These are phyloP conservation scores for Pseudocohnilembus persalinus DNA, from an alignment of 169 alveolate species.

Conservation along the genomic window DNA sequence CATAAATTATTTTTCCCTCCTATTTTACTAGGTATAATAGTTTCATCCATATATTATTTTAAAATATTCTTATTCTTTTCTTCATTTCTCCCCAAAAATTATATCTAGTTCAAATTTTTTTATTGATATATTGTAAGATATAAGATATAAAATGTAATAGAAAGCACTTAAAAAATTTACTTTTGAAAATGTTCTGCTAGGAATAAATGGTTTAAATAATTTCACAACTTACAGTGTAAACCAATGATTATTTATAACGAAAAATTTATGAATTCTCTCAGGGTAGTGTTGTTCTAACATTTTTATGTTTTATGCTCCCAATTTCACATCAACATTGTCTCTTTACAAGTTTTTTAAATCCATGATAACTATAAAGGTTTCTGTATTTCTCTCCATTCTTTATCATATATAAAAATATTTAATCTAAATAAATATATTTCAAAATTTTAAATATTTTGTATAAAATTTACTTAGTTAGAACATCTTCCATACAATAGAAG, in stretches of 20 bases:
- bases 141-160: no score
- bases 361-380: not conserved
- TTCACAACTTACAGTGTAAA: not conserved
- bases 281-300: not conserved
- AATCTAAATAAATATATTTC: no score
- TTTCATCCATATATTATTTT: no score
- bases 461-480: not conserved
- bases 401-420: no score
- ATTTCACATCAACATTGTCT: not conserved
- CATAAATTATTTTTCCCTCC: not conserved
- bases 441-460: no score
- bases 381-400: not conserved
- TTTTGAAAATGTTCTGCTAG: not conserved
- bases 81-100: not conserved
- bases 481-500: not conserved
- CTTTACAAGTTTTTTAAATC: not conserved
- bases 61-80: not conserved
- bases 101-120: not conserved
- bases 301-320: not conserved
- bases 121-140: no score
- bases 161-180: no score
- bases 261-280: not conserved
- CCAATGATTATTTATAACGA: not conserved
- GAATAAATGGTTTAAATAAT: not conserved
- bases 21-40: not conserved